phyloP scores from a whole-genome alignment of 2,329 filamentous ascomycete genomes.

The Calonectria hongkongensis region DNA sequence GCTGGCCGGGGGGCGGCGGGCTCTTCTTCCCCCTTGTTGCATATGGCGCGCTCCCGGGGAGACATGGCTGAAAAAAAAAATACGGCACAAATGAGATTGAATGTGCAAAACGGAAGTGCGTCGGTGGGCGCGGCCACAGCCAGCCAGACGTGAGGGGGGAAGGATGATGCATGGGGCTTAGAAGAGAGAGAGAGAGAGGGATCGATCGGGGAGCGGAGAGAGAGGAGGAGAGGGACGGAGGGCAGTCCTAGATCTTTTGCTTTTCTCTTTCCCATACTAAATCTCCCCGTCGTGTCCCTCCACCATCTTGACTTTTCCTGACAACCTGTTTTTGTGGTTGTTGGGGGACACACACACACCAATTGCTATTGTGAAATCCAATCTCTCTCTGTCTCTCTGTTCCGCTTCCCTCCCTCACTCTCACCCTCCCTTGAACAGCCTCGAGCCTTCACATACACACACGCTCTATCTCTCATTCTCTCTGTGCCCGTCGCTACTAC shows the following conservation, averaged over 20 bases:
- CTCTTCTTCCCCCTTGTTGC: background rate
- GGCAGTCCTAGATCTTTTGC: background rate
- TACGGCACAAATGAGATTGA: background rate
- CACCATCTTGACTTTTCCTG: background rate
- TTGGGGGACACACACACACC: background rate
- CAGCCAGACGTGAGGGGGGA: background rate
- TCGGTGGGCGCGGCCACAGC: background rate
- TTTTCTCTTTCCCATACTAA: background rate
- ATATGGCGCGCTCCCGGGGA: conserved; percentile 16
- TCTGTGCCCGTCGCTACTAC: background rate
- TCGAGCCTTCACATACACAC: no score
- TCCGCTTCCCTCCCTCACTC: background rate
- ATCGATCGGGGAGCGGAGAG: background rate
- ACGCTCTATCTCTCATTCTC: background rate
- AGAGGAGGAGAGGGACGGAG: background rate
- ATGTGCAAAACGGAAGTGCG: background rate
- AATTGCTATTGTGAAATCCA: background rate
- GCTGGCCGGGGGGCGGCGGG: background rate
- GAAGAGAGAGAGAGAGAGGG: background rate
- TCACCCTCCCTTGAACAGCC: no score
- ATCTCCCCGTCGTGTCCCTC: background rate
- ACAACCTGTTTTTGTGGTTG: background rate
- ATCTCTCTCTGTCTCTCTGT: background rate
- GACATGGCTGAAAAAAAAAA: conserved; percentile 29
- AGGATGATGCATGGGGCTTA: background rate